Base-by-base conservation (phyloP, 1,284 basidiomycete genomes). In the Trichosporon ovoides region DNA sequence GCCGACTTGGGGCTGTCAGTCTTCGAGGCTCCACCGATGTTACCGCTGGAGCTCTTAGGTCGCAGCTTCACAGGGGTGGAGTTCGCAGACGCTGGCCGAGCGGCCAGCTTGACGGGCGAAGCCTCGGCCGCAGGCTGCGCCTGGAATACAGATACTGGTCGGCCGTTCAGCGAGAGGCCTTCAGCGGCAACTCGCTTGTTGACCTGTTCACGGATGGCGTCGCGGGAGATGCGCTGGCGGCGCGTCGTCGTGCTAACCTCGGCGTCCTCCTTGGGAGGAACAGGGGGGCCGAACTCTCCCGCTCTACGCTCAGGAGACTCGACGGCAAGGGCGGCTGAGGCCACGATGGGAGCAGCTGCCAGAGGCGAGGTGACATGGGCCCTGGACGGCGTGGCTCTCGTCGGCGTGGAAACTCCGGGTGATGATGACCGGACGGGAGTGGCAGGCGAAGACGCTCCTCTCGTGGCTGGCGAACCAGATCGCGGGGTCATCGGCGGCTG, bases 191-290 rank as follows among this genome's bases (percentile, higher is more conserved):
- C 66, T 10, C 73, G 66, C 58, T 73, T 69, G 52, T 73, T 68
- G 38, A 78, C 70, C 13, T 69, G 73, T 53, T 76, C 72, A 5
- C 73, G 64, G 49, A 78, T 76, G 62, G 71, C 66, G 53, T 78
- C 76, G 16, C 75, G 68, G 7, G 74, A 76, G 59, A 78, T 77
- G 24, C 76, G 63, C 60, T 76, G 75, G 31, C 76, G 64, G 16
- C 65, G 60, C 3, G 71, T 68, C 1, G 70, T 69, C n/a, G 48
- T 64, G 56, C 56, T 60, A 11, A 35, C 38, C 12, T 55, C 54
- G 12, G 33, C 31, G 36, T 56, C 55, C 24, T 51, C 58, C 40
- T 40, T 35, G 19, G n/a, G 37, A 13, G 38, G 16, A 10, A 52
- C 35, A 13, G 34, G 14, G 2, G 58, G 58, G 11, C 60, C 60